Evolutionary conservation across 768 basidiomycete species (phyloP).

Genomic region (Lactarius hatsudake): DNA sequence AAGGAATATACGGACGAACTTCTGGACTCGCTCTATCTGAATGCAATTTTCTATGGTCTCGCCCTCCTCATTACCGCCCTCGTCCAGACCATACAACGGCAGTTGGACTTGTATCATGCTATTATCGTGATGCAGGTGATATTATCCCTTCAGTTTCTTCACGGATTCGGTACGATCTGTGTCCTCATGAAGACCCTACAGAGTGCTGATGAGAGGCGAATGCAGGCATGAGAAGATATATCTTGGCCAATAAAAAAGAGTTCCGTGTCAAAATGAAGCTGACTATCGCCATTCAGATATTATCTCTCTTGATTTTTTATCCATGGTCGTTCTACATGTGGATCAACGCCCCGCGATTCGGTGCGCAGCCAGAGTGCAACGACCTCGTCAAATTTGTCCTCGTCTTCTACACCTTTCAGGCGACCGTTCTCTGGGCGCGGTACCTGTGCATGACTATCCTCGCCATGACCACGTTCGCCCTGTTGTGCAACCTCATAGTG

Average conservation of each 20-base stretch:
- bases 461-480: not conserved
- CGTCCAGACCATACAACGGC: not conserved
- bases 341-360: not conserved
- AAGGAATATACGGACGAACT: not conserved
- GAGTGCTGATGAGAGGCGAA: not conserved
- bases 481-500: not conserved
- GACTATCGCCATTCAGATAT: not conserved
- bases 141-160: not conserved
- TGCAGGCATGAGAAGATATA: not conserved
- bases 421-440: not conserved
- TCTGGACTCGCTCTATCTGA: not conserved
- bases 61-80: not conserved
- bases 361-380: constrained; percentile 2
- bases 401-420: not conserved
- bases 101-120: constrained; percentile 2
- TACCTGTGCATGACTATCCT: not conserved
- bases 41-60: not conserved
- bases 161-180: not conserved
- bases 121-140: not conserved
- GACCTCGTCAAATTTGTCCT: not conserved
- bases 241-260: not conserved
- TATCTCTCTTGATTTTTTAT: not conserved
- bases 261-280: not conserved
- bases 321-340: not conserved
- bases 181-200: not conserved